These are phyloP conservation scores for Prosopis cineraria DNA, from an alignment of 306 rosid genomes.

Conservation along the genomic window DNA sequence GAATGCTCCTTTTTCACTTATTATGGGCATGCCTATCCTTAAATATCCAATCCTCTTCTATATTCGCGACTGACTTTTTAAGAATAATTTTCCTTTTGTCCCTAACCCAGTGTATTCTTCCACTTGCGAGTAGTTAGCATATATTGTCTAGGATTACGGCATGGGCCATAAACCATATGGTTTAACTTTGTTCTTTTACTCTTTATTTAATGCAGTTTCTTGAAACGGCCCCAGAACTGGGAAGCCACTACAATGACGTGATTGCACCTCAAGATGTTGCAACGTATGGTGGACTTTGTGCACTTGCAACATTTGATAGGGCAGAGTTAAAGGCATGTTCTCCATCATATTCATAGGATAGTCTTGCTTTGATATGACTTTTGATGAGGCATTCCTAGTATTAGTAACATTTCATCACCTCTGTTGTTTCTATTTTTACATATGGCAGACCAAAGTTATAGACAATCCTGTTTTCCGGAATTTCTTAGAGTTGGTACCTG, in stretches of 20 bases:
- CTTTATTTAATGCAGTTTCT: conserved; percentile 65
- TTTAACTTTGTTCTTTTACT: conserved; percentile 27
- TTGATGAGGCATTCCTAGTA: conserved; percentile 8
- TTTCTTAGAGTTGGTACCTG: conserved; percentile 97
- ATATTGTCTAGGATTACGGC: conserved; percentile 9
- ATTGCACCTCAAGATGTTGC: conserved; percentile 98
- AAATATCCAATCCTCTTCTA: neutral
- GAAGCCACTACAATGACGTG: conserved; percentile 81
- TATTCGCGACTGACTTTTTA: neutral
- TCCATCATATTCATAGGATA: conserved; percentile 23
- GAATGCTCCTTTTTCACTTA: neutral
- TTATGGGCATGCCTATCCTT: neutral
- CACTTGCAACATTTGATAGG: conserved; percentile 96
- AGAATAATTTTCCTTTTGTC: neutral
- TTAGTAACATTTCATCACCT: conserved; percentile 8
- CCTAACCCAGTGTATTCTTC: neutral
- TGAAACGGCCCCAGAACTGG: conserved; percentile 81
- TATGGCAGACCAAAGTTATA: conserved; percentile 88
- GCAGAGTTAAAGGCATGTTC: conserved; percentile 81
- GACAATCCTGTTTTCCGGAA: conserved; percentile 85
- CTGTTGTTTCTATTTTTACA: conserved; percentile 34
- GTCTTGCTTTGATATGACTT: conserved; percentile 17
- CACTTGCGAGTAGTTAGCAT: conserved; percentile 1
- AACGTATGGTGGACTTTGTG: conserved; percentile 98
- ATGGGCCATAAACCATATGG: conserved; percentile 9